phyloP scores from a whole-genome alignment of 2,329 filamentous ascomycete genomes.

The Microdochium trichocladiopsis region DNA sequence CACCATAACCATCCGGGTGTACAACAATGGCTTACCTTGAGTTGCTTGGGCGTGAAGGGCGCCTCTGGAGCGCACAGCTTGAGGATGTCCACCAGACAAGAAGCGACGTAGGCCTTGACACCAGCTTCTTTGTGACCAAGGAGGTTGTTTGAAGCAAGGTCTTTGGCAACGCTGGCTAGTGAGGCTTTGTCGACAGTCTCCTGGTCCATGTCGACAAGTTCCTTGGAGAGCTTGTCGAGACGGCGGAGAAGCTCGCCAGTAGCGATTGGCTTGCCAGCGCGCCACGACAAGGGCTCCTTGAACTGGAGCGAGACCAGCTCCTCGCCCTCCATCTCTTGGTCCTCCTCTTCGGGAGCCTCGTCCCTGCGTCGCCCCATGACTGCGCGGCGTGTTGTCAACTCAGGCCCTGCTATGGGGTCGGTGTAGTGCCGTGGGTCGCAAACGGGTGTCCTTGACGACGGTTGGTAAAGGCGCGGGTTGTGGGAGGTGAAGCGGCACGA shows the following conservation, averaged over 20 bases:
- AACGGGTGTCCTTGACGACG: not conserved
- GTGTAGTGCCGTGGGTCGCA: not conserved
- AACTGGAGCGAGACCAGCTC: conserved; percentile 57
- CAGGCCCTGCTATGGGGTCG: not conserved
- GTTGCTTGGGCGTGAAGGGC: conserved; percentile 81
- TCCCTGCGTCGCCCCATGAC: conserved; percentile 32
- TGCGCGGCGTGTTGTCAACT: conserved; percentile 4
- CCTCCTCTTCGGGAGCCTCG: conserved; percentile 28
- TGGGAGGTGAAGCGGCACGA: no score
- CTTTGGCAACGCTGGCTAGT: conserved; percentile 75
- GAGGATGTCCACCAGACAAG: conserved; percentile 89
- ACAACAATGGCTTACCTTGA: conserved; percentile 59
- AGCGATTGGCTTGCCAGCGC: conserved; percentile 81
- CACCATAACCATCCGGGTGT: not conserved
- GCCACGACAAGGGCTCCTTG: conserved; percentile 83
- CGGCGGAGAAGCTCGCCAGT: conserved; percentile 76
- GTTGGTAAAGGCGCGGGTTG: no score
- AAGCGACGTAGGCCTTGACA: conserved; percentile 80
- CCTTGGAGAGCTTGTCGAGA: conserved; percentile 72
- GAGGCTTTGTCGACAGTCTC: conserved; percentile 78
- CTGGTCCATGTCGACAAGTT: conserved; percentile 81
- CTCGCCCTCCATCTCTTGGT: conserved; percentile 28
- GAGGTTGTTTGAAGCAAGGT: conserved; percentile 75
- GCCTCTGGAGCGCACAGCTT: conserved; percentile 90
- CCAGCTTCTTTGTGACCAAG: conserved; percentile 89